These are phyloP conservation scores for Neurospora sp. DNA, from an alignment of 495 filamentous ascomycete species.

Conservation along the genomic window DNA sequence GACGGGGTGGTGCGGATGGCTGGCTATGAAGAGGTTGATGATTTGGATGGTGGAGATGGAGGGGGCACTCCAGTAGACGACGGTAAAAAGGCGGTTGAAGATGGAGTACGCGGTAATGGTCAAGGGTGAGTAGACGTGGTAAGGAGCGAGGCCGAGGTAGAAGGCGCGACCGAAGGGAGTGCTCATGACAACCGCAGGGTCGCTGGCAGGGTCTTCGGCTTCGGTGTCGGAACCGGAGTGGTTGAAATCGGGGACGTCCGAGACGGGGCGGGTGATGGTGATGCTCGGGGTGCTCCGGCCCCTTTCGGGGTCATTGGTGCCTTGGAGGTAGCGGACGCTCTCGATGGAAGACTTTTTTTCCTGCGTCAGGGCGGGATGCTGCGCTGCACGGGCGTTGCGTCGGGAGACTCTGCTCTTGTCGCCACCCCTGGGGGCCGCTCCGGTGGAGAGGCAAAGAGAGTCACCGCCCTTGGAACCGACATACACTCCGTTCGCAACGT, in stretches of 20 bases:
- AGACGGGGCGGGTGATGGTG: background rate
- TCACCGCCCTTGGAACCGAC: constrained; percentile 35
- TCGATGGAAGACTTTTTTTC: background rate
- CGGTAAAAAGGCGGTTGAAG: constrained; percentile 20
- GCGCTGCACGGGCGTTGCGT: background rate
- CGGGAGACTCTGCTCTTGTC: background rate
- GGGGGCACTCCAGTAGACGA: constrained; percentile 31
- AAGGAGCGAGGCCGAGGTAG: constrained; percentile 29
- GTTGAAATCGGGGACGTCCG: background rate
- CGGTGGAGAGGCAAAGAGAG: constrained; percentile 23
- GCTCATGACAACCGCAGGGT: background rate
- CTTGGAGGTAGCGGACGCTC: background rate
- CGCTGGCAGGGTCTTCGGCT: background rate
- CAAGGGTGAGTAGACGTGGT: constrained; percentile 27
- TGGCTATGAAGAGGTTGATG: constrained; percentile 5
- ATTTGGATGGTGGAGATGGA: constrained; percentile 12
- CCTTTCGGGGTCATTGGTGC: background rate
- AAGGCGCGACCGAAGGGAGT: constrained; percentile 35
- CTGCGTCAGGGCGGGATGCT: background rate
- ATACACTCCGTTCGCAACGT: constrained; percentile 29
- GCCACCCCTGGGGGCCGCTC: background rate
- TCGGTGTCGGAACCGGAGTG: background rate
- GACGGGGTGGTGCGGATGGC: background rate
- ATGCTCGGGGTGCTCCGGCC: background rate
- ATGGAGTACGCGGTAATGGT: constrained; percentile 32